Conservation (phyloP, 805 yeast genomes). For the Ogataea methanolica region DNA sequence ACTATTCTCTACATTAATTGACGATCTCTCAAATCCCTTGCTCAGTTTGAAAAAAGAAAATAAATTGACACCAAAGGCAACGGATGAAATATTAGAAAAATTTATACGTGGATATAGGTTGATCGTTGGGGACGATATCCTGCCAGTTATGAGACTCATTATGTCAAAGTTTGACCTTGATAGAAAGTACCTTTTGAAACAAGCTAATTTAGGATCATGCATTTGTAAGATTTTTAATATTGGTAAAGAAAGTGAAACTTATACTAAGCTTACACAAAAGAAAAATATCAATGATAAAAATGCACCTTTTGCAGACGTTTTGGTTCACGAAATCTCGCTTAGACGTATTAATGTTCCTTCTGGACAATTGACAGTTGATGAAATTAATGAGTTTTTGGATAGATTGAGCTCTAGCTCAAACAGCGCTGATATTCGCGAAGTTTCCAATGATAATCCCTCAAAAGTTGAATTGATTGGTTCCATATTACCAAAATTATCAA, state of each 20-base stretch:
- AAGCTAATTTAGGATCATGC: constrained; percentile 49
- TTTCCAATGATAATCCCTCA: neutral
- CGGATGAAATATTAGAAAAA: constrained; percentile 18
- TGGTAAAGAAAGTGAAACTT: constrained; percentile 59
- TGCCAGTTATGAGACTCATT: constrained; percentile 58
- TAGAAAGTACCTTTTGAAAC: constrained; percentile 55
- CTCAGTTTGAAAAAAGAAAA: constrained; percentile 7
- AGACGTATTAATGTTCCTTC: constrained; percentile 38
- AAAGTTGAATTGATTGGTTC: constrained; percentile 25
- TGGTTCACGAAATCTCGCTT: constrained; percentile 45
- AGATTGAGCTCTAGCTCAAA: constrained; percentile 30
- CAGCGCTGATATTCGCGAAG: constrained; percentile 10
- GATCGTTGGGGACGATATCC: constrained; percentile 57
- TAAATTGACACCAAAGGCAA: constrained; percentile 4
- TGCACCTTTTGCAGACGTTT: constrained; percentile 43
- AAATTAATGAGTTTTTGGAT: constrained; percentile 46
- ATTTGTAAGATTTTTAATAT: constrained; percentile 50
- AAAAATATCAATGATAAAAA: constrained; percentile 36
- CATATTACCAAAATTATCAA: constrained; percentile 46
- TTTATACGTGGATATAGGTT: constrained; percentile 50
- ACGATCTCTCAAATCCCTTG: constrained; percentile 38
- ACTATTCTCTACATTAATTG: constrained; percentile 35
- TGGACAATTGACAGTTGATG: constrained; percentile 39
- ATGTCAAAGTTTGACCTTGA: constrained; percentile 59
- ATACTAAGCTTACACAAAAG: constrained; percentile 44